A percentile compares a stretch with the other conserved stretches of the same genome.
Conservation (phyloP, 768 basidiomycete genomes). For the Boletus sp. region DNA sequence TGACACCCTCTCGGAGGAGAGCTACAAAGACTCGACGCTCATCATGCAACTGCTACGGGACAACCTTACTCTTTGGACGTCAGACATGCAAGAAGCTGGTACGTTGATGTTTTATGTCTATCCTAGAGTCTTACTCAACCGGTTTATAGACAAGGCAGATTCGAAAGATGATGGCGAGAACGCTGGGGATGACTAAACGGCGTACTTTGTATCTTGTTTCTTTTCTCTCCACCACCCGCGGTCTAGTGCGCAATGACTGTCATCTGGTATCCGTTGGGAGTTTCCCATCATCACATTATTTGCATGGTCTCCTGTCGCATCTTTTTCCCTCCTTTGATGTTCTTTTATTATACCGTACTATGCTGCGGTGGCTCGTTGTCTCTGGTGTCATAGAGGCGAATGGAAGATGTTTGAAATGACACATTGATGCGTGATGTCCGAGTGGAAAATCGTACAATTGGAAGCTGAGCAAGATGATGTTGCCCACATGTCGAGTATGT, state of each 20-base stretch:
- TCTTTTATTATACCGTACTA: slow-evolving; percentile 37
- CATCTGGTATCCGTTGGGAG: slow-evolving; percentile 10
- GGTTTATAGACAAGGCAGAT: slow-evolving; percentile 63
- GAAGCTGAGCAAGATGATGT: background rate
- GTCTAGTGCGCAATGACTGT: slow-evolving; percentile 13
- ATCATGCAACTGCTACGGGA: slow-evolving; percentile 97
- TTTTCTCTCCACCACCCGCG: slow-evolving; percentile 19
- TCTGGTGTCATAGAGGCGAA: slow-evolving; percentile 33
- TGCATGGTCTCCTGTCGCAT: slow-evolving; percentile 34
- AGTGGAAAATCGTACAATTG: background rate
- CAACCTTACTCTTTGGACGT: slow-evolving; percentile 97
- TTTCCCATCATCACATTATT: slow-evolving; percentile 30
- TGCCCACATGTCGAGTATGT: background rate
- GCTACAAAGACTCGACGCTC: slow-evolving; percentile 98
- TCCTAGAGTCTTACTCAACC: slow-evolving; percentile 6
- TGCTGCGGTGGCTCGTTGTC: slow-evolving; percentile 33
- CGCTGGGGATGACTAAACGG: slow-evolving; percentile 62
- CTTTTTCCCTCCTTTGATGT: slow-evolving; percentile 27
- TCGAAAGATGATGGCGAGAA: slow-evolving; percentile 68
- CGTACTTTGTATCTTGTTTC: slow-evolving; percentile 6
- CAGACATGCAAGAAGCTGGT: slow-evolving; percentile 95
- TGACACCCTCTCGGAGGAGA: slow-evolving; percentile 97
- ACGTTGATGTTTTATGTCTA: slow-evolving; percentile 34
- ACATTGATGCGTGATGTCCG: background rate
- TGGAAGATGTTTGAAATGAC: slow-evolving; percentile 33